Evolutionary conservation across 208 protist species (phyloP).

Genomic region (Borovskyia barvae): DNA sequence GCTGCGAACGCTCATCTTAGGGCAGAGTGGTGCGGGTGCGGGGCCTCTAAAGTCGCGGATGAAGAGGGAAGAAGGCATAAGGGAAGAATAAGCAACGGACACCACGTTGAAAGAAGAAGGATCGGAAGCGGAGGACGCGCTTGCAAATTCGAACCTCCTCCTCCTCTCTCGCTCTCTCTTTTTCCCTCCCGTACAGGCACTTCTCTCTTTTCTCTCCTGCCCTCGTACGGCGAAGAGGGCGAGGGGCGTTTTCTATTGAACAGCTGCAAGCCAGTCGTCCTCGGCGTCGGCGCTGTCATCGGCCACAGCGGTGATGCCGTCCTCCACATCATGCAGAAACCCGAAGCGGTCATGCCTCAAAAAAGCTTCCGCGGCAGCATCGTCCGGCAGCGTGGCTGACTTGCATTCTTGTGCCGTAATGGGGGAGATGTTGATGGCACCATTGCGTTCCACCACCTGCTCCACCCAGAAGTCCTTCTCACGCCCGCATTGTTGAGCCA

Average conservation of each 20-base stretch:
- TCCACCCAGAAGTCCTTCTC: conserved; percentile 30
- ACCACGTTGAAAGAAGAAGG: not conserved
- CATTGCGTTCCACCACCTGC: conserved; percentile 10
- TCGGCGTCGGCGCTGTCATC: conserved; percentile 15
- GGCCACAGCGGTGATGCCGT: not conserved
- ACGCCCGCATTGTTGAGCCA: conserved; percentile 29
- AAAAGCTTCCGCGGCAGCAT: conserved; percentile 28
- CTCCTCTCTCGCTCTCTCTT: no score
- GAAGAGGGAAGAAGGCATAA: conserved; percentile 1
- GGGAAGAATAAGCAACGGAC: not conserved
- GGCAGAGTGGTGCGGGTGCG: no score
- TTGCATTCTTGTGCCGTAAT: conserved; percentile 49
- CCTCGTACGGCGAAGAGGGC: no score
- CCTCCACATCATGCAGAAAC: no score
- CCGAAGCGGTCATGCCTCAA: conserved; percentile 24
- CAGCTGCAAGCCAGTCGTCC: conserved; percentile 32
- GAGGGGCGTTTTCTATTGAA: conserved; percentile 8
- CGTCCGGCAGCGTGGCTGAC: conserved; percentile 24
- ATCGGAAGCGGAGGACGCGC: not conserved
- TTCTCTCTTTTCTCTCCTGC: no score
- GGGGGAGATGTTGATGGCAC: conserved; percentile 10
- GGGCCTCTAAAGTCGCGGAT: no score
- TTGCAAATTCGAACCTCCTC: no score
- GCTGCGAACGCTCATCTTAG: no score
- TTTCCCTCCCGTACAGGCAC: no score